Evolutionary conservation across 495 filamentous ascomycete genomes (phyloP), one percentile per base, ranked within the genome.

Genomic region (Hypoxylon crocopeplum): DNA sequence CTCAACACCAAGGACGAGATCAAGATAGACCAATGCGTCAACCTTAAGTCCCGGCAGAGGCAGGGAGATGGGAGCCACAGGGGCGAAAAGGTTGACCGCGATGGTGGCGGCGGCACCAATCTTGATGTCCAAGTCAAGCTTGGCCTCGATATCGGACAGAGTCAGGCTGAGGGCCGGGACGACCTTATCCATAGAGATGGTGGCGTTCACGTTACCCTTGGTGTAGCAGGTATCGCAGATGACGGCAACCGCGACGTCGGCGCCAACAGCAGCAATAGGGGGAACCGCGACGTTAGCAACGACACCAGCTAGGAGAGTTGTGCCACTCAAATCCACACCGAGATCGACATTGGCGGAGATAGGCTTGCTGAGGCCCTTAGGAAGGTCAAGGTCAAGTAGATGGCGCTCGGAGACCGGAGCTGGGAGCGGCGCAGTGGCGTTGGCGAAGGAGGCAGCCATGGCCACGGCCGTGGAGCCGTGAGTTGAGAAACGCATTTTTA

Each of bases 1-100:
- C 30, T 70, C 59, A 41, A 75, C 54, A 59, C 72, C 69, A 40
- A 78, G 64, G 27, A 78, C 57, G 12, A 78, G 67, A 44, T 78
- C 75, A 13, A 78, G 57, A 37, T 63, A 66, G 41, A 78, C 64
- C 3, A 75, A 48, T 3, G 75, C 56, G 4, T 75, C 75, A 33
- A 78, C 55, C 40, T 68, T 68, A 19, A 73, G 46, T 22, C 72
- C 72, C 2, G 69, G 65, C 1, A 75, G 62, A 5, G 69, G 69
- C 0, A 75, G 58, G 1, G 61, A 62, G 36, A 71, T 51, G 7
- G 69, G 69, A 8, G 47, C 33, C 20, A 59, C 36, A 10, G 72
- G 67, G 1, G 69, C 56, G 56, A 72, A 70, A 1, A 75, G 70
- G 62, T 72, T 73, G 56, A 75, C 50, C 6, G 70, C 63, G 45